Base-by-base conservation (phyloP, 345 rosid species). In the Bruguiera parviflora region DNA sequence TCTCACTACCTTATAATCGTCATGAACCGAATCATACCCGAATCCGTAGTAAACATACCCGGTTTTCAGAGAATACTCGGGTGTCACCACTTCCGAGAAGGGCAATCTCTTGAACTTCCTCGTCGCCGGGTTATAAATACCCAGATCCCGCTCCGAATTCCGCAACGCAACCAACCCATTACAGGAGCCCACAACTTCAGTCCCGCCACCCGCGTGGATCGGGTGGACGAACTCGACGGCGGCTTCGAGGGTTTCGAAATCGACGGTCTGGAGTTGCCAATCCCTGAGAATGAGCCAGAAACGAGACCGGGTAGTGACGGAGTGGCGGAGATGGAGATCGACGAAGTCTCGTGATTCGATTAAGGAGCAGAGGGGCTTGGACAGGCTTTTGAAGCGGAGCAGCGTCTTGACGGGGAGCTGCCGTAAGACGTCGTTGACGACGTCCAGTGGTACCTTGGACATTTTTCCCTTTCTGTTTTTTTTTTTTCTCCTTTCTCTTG, bases 31-130 rank as follows among this genome's bases (percentile, higher is more conserved):
- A 67, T 83, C 87, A 32, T 70, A 73, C 6, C 88, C 88, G 3
- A 84, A 84, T 11, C 88, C 88, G 3, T 77, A 82, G 32, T 77
- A 66, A 15, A 78, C 72, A 9, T 67, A 70, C 11, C 77, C 85
- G 2, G 78, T 63, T 1, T 16, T 56, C 49, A 69, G 58, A 22
- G 21, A 39, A 18, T 59, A 64, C 33, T 61, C 62, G 1, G 77
- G 72, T 1, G 64, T 62, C 5, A 57, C 64, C 51, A 75, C 57
- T 43, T 64, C 76, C 2, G 63, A 35, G 25, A 61, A 69, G 0
- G 79, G 82, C 18, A 82, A 28, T 24, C 52, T 72, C 59, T 71
- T 66, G 29, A 55, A 66, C 61, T 72, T 68, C 61, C 76, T 55
- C 5, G 81, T 79, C 2, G 83, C 67, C 9, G 80, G 77, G 27